Conservation (phyloP, 805 yeast genomes). For the Metschnikowia chrysomelidarum region DNA sequence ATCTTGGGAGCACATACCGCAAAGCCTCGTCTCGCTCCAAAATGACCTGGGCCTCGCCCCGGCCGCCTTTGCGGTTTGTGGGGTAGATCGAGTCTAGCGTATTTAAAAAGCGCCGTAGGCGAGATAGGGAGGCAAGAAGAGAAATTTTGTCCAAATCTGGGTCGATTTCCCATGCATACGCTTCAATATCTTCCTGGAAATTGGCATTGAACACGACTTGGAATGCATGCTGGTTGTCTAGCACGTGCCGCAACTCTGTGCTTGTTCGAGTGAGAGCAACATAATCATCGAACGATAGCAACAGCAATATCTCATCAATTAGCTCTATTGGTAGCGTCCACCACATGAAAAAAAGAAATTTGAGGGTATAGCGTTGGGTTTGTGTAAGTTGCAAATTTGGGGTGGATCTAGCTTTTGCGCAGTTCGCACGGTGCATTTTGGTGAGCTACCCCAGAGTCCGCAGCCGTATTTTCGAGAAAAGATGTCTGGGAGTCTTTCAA, state of each 20-base stretch:
- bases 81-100: slow-evolving; percentile 1
- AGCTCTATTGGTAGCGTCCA: slow-evolving; percentile 18
- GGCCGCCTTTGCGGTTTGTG: background rate
- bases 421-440: too few species aligned
- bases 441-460: too few species aligned
- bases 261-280: slow-evolving; percentile 14
- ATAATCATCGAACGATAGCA: slow-evolving; percentile 12
- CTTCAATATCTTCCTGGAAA: slow-evolving; percentile 6
- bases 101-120: slow-evolving; percentile 1
- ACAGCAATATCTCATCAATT: slow-evolving; percentile 10
- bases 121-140: background rate
- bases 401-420: too few species aligned
- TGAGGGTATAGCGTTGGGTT: too few species aligned
- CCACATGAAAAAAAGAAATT: too few species aligned
- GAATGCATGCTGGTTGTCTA: slow-evolving; percentile 10
- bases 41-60: background rate
- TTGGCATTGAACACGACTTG: slow-evolving; percentile 10
- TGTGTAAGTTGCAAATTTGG: too few species aligned
- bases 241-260: slow-evolving; percentile 8
- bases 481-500: too few species aligned
- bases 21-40: background rate
- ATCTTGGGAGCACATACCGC: slow-evolving; percentile 2
- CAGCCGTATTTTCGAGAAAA: too few species aligned
- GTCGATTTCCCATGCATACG: slow-evolving; percentile 9
- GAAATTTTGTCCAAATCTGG: background rate